Evolutionary conservation across 2,329 filamentous ascomycete genomes (phyloP), one percentile per base, ranked within the genome.

Genomic region (Apiospora koreana): DNA sequence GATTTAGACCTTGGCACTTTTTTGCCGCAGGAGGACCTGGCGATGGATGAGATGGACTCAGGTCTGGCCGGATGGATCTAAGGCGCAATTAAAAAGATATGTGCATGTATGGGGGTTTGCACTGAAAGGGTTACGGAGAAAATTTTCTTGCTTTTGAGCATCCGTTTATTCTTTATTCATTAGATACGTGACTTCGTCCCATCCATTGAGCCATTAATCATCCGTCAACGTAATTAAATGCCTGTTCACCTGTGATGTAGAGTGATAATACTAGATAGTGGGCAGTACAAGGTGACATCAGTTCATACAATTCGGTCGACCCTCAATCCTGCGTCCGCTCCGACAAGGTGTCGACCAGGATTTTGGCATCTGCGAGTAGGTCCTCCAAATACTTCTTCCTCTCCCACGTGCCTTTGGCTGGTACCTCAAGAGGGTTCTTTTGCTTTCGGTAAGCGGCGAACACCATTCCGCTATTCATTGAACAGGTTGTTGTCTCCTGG

Each of bases 401-500:
- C 73, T 87, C 84, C 9, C 79, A 78, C 14, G 79, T 76, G 69
- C 77, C 79, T 65, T 80, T 80, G 16, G 78, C 78, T 16, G 80
- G 76, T 50, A 80, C 78, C 41, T 75, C 77, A 21, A 80, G 80
- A 31, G 82, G 82, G 9, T 76, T 76, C 54, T 80, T 79, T 21
- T 85, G 84, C 72, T 85, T 85, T 28, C 86, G 82, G 73, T 88
- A 89, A 0, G 86, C 87, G 0, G 86, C 87, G 69, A 89, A 89
- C 6, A 89, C 84, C 70, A 89, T 85, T 64, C 87, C 87, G 42
- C 85, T 82, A 73, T 88, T 84, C 68, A 82, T 81, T 2, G 87
- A 85, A 28, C 84, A 80, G 1, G 76, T 73, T 7, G 78, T 75
- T 9, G 83, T 81, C 23, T 82, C 78, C 9, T 82, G 79, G 70